Percentiles rank a stretch among this genome's conserved stretches.
These are phyloP conservation scores for Aphanoascus verrucosus DNA, from an alignment of 2,329 filamentous ascomycete species.

Conservation along the genomic window DNA sequence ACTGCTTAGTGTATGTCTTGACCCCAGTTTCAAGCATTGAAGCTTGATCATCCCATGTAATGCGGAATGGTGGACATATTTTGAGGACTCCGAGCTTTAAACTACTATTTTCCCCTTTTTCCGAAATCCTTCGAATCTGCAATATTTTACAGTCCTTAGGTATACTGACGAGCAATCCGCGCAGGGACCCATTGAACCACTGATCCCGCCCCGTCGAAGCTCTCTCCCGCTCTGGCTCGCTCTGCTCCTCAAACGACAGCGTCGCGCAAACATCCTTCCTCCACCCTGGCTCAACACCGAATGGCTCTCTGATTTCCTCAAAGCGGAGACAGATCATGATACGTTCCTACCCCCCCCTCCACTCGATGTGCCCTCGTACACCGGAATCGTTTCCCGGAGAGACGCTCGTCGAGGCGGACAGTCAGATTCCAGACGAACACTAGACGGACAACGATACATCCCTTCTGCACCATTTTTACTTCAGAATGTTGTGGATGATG, in stretches of 20 bases:
- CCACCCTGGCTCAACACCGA: conserved; percentile 77
- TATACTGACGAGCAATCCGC: background rate
- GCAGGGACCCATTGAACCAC: conserved; percentile 66
- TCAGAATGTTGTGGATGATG: conserved; percentile 53
- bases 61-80: too few species aligned
- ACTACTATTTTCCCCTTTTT: background rate
- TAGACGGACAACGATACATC: conserved; percentile 32
- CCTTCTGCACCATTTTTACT: conserved; percentile 65
- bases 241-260: conserved; percentile 85
- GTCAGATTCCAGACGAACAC: conserved; percentile 25
- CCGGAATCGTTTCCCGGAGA: conserved; percentile 19
- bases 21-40: background rate
- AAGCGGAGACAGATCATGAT: conserved; percentile 63
- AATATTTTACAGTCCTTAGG: background rate
- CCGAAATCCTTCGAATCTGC: background rate
- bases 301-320: conserved; percentile 65
- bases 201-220: conserved; percentile 71
- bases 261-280: conserved; percentile 81
- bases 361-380: conserved; percentile 39
- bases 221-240: conserved; percentile 88
- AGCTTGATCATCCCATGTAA: background rate
- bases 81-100: background rate
- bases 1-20: conserved; percentile 64
- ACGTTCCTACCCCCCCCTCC: conserved; percentile 70
- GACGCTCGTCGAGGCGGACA: conserved; percentile 21